phyloP scores from a whole-genome alignment of 2,329 filamentous ascomycete genomes.

The Aspergillus uvarum region DNA sequence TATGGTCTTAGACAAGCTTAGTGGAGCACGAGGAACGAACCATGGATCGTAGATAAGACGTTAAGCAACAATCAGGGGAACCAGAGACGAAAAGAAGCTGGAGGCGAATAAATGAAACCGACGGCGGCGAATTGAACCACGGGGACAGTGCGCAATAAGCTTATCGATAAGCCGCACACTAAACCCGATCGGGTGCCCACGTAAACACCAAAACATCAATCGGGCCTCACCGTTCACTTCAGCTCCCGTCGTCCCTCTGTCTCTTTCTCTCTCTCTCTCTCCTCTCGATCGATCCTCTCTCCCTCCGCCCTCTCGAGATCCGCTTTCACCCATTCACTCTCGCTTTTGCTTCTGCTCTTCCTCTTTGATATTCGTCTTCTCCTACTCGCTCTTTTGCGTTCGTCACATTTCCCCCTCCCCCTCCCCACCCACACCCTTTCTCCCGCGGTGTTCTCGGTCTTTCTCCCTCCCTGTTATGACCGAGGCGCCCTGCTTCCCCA shows the following conservation, averaged over 20 bases:
- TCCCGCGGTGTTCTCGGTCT: slow-evolving; percentile 1
- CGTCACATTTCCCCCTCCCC: slow-evolving; percentile 8
- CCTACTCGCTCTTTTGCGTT: slow-evolving; percentile 10
- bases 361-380: not conserved
- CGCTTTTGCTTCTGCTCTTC: slow-evolving; percentile 13
- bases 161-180: slow-evolving; percentile 44
- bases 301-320: not conserved
- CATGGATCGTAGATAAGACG: not conserved
- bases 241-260: slow-evolving; percentile 2
- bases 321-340: slow-evolving; percentile 2
- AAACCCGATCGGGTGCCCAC: slow-evolving; percentile 35
- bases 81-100: slow-evolving; percentile 26
- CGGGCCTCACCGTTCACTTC: slow-evolving; percentile 36
- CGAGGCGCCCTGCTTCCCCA: not conserved
- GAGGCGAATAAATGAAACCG: not conserved
- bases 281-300: slow-evolving; percentile 12
- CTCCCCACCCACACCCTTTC: slow-evolving; percentile 8
- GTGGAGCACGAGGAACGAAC: not conserved
- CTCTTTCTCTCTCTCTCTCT: slow-evolving; percentile 15
- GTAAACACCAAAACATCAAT: slow-evolving; percentile 41
- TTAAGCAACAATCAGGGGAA: slow-evolving; percentile 15
- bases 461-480: slow-evolving; percentile 7
- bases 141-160: slow-evolving; percentile 32
- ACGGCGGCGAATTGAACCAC: not conserved
- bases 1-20: not conserved